phyloP scores from a whole-genome alignment of 805 yeast species.

The Helenozyma baotianmanensis region DNA sequence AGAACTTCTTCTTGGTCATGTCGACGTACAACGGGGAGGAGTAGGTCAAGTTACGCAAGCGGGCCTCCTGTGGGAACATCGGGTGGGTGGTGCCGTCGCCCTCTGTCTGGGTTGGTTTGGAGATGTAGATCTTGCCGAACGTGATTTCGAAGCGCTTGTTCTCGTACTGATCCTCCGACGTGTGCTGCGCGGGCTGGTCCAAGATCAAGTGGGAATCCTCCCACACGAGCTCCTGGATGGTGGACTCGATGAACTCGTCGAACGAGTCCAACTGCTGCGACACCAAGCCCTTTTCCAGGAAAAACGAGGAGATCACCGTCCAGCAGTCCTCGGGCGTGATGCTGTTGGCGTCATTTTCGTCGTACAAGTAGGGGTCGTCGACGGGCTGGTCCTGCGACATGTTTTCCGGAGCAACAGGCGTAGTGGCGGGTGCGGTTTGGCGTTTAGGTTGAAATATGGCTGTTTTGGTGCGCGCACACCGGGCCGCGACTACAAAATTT shows the following conservation, averaged over 20 bases:
- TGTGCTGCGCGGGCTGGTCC: slow-evolving; percentile 98
- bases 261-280: slow-evolving; percentile 98
- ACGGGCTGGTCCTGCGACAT: slow-evolving; percentile 18
- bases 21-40: slow-evolving; percentile 95
- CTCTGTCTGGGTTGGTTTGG: slow-evolving; percentile 97
- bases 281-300: slow-evolving; percentile 93
- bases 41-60: slow-evolving; percentile 92
- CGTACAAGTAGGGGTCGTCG: slow-evolving; percentile 68
- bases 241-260: slow-evolving; percentile 94
- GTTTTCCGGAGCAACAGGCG: too few relatives aligned
- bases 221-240: slow-evolving; percentile 94
- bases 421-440: too few relatives aligned
- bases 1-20: slow-evolving; percentile 85
- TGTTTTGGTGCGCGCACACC: too few relatives aligned
- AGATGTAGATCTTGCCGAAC: slow-evolving; percentile 95
- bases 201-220: slow-evolving; percentile 91
- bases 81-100: slow-evolving; percentile 99
- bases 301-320: slow-evolving; percentile 95
- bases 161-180: slow-evolving; percentile 82
- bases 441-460: too few relatives aligned
- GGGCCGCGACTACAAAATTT: too few relatives aligned
- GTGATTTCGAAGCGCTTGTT: slow-evolving; percentile 92
- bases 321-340: slow-evolving; percentile 98
- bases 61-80: slow-evolving; percentile 96
- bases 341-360: slow-evolving; percentile 53